Evolutionary conservation across 306 rosid genomes (phyloP).

Genomic region (Fragaria vesca): DNA sequence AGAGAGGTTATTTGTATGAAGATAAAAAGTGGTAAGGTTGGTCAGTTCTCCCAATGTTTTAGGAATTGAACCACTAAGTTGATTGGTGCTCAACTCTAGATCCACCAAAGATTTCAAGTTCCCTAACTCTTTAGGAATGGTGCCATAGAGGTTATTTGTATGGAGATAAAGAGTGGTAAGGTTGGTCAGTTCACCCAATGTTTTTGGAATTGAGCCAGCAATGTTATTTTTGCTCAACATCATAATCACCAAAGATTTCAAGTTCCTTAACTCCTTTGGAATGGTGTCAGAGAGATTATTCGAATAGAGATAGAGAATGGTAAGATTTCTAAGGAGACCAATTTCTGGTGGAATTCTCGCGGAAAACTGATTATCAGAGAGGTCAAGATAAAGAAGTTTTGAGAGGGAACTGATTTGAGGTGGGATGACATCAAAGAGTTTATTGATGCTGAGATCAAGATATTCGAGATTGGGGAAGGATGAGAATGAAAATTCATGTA

Average conservation of each 20-base stretch:
- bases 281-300: background rate
- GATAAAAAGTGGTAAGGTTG: background rate
- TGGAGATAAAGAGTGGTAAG: accelerated
- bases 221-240: too few relatives aligned
- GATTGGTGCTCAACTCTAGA: background rate
- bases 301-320: background rate
- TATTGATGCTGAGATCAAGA: background rate
- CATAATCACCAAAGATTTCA: background rate
- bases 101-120: background rate
- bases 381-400: background rate
- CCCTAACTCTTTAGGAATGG: background rate
- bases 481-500: background rate
- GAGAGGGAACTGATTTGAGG: background rate
- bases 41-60: background rate
- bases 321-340: background rate
- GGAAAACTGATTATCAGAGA: background rate
- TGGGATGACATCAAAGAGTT: background rate
- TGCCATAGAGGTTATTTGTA: background rate
- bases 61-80: background rate
- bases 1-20: accelerated
- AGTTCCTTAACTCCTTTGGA: background rate
- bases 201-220: background rate
- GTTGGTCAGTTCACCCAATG: background rate
- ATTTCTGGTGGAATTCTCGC: background rate
- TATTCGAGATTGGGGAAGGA: background rate